These are phyloP conservation scores for Pseudopyrenochaeta lycopersici DNA, from an alignment of 2,329 filamentous ascomycete genomes.

Conservation along the genomic window DNA sequence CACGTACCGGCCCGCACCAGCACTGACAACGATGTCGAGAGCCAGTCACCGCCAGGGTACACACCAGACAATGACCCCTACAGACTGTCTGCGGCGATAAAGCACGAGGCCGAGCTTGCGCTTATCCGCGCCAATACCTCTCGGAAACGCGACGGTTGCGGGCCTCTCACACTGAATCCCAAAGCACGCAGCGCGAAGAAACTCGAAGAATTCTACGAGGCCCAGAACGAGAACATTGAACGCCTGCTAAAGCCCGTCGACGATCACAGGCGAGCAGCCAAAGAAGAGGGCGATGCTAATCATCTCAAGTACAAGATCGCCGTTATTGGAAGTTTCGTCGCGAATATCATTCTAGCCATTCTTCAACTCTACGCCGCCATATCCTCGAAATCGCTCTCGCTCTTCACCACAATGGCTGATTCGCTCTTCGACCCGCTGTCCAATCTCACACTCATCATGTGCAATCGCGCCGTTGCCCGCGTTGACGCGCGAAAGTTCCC, in stretches of 20 bases:
- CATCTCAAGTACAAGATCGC: slow-evolving; percentile 78
- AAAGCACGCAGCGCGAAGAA: slow-evolving; percentile 60
- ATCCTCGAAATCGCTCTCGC: slow-evolving; percentile 86
- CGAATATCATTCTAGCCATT: slow-evolving; percentile 79
- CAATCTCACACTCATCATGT: slow-evolving; percentile 86
- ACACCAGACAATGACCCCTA: slow-evolving; percentile 79
- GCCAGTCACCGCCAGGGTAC: slow-evolving; percentile 65
- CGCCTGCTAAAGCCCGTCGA: slow-evolving; percentile 91
- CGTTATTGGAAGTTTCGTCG: slow-evolving; percentile 73
- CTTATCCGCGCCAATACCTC: slow-evolving; percentile 82
- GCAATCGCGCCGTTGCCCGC: slow-evolving; percentile 84
- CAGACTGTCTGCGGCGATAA: slow-evolving; percentile 78
- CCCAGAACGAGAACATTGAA: slow-evolving; percentile 93
- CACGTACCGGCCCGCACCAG: slow-evolving; percentile 40
- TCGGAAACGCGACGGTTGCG: slow-evolving; percentile 71
- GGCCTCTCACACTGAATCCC: slow-evolving; percentile 54
- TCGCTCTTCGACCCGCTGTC: slow-evolving; percentile 91
- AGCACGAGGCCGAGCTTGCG: slow-evolving; percentile 78
- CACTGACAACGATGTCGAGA: slow-evolving; percentile 52
- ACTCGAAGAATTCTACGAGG: slow-evolving; percentile 84
- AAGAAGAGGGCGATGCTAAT: slow-evolving; percentile 81
- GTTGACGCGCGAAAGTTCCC: slow-evolving; percentile 90
- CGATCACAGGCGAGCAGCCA: slow-evolving; percentile 84
- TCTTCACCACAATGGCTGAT: slow-evolving; percentile 98
- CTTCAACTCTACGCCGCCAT: slow-evolving; percentile 91